Conservation (phyloP, 805 yeast species). For the Zygoascus ofunaensis region DNA sequence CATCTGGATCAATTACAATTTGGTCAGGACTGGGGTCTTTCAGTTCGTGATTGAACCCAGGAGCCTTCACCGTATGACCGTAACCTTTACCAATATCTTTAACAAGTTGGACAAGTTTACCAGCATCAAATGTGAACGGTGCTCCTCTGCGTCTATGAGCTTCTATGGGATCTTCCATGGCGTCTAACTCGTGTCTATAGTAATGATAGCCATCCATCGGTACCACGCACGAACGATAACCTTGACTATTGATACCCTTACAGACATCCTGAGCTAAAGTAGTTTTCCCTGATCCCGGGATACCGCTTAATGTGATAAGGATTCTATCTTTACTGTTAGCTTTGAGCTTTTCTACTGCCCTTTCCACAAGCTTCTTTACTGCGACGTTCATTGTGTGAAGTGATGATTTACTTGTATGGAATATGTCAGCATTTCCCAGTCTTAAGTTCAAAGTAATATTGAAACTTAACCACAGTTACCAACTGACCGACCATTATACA, state of each 20-base stretch:
- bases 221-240: constrained; percentile 25
- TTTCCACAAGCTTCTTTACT: not conserved
- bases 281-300: constrained; percentile 82
- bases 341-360: constrained; percentile 7
- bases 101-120: constrained; percentile 33
- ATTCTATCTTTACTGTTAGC: constrained; percentile 30
- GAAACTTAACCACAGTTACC: not conserved
- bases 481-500: too few relatives aligned
- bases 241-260: constrained; percentile 29
- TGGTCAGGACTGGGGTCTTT: constrained; percentile 59
- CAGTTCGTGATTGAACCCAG: constrained; percentile 63
- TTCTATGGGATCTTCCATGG: constrained; percentile 43
- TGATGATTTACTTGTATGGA: not conserved
- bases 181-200: constrained; percentile 39
- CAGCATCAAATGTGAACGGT: constrained; percentile 74
- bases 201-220: constrained; percentile 77
- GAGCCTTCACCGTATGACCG: constrained; percentile 28
- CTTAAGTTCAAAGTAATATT: not conserved
- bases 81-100: constrained; percentile 8
- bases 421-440: not conserved
- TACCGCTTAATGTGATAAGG: constrained; percentile 56
- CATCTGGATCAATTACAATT: constrained; percentile 36
- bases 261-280: constrained; percentile 48
- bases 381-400: constrained; percentile 2
- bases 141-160: constrained; percentile 72